Evolutionary conservation across 2,329 filamentous ascomycete species (phyloP).

Genomic region (Talaromyces rugulosus): DNA sequence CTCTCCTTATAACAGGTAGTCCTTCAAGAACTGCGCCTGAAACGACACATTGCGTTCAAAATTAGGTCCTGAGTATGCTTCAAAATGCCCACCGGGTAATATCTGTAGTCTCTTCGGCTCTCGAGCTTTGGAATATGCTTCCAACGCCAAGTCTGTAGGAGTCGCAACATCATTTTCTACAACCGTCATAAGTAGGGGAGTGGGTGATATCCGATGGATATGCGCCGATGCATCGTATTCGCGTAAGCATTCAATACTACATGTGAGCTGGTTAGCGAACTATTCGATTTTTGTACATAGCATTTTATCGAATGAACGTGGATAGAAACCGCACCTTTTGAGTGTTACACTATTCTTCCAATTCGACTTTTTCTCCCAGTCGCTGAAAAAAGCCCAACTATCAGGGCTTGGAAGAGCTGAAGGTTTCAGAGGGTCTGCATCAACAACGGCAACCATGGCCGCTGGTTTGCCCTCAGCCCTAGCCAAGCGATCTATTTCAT

Average conservation of each 20-base stretch:
- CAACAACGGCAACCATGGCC: slow-evolving; percentile 27
- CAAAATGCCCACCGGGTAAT: not conserved
- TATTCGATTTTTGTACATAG: too few relatives aligned
- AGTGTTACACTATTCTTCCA: slow-evolving; percentile 41
- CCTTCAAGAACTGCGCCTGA: not conserved
- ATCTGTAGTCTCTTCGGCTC: not conserved
- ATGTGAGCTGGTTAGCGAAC: too few relatives aligned
- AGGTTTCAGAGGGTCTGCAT: slow-evolving; percentile 25
- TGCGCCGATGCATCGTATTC: slow-evolving; percentile 19
- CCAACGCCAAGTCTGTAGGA: slow-evolving; percentile 25
- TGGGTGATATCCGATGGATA: slow-evolving; percentile 36
- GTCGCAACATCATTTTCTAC: slow-evolving; percentile 31
- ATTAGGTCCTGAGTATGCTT: not conserved
- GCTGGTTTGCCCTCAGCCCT: slow-evolving; percentile 28
- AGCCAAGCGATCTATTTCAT: slow-evolving; percentile 13
- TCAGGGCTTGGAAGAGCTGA: slow-evolving; percentile 32
- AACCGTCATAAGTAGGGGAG: slow-evolving; percentile 36
- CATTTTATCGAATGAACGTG: too few relatives aligned
- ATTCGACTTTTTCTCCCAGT: slow-evolving; percentile 19
- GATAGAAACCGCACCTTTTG: slow-evolving; percentile 17
- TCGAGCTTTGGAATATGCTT: slow-evolving; percentile 4
- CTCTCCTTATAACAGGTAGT: slow-evolving; percentile 28
- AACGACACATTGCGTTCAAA: not conserved
- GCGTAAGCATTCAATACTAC: slow-evolving; percentile 9
- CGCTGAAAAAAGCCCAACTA: slow-evolving; percentile 30